These are phyloP conservation scores for Lactarius indigo DNA, from an alignment of 768 basidiomycete genomes.

Conservation along the genomic window DNA sequence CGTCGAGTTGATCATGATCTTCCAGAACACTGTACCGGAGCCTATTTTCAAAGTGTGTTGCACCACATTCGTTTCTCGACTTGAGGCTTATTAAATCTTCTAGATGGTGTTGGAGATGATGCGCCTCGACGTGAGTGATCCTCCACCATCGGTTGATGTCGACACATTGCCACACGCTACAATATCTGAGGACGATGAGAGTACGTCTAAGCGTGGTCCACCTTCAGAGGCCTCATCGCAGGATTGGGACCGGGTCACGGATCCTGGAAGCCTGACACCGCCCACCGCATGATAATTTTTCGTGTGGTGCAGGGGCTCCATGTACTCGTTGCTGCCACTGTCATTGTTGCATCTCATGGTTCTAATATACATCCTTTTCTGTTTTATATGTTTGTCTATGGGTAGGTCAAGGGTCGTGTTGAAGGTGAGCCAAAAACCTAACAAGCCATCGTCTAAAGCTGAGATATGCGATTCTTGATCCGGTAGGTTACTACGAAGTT, in stretches of 20 bases:
- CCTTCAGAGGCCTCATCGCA: slow-evolving; percentile 87
- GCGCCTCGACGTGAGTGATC: slow-evolving; percentile 81
- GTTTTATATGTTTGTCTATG: slow-evolving; percentile 27
- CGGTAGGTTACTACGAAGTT: slow-evolving; percentile 65
- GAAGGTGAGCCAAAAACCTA: slow-evolving; percentile 61
- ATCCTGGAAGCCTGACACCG: slow-evolving; percentile 58
- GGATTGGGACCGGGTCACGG: slow-evolving; percentile 87
- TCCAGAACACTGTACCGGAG: slow-evolving; percentile 84
- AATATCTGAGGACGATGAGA: slow-evolving; percentile 49
- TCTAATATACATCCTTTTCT: slow-evolving; percentile 61
- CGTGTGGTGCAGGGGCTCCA: slow-evolving; percentile 17
- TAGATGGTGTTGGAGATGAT: slow-evolving; percentile 80
- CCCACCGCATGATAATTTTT: slow-evolving; percentile 33
- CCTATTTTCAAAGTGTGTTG: slow-evolving; percentile 69
- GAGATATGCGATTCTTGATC: slow-evolving; percentile 28
- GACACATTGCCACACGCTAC: slow-evolving; percentile 33
- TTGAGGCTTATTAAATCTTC: slow-evolving; percentile 4
- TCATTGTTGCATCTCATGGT: slow-evolving; percentile 30
- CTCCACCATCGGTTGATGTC: slow-evolving; percentile 40
- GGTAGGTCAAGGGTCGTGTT: slow-evolving; percentile 60
- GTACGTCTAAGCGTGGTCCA: slow-evolving; percentile 58
- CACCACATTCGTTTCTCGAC: not conserved
- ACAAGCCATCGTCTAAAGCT: slow-evolving; percentile 22
- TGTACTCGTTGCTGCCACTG: slow-evolving; percentile 21
- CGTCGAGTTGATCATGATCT: slow-evolving; percentile 91